Conservation (phyloP, 345 rosid species). For the Salix purpurea region DNA sequence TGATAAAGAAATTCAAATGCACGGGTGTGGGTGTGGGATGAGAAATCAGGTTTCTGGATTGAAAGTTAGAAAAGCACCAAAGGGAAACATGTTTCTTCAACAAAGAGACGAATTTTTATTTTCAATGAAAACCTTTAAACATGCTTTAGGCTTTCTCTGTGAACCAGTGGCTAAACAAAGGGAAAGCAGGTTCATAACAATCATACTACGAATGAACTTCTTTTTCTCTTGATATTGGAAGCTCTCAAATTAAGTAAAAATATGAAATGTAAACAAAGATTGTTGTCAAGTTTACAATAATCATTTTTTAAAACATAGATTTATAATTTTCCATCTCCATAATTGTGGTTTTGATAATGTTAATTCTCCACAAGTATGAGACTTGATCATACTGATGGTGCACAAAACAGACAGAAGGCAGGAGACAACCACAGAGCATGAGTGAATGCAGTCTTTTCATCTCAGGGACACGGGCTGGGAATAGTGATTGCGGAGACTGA, state of each 20-base stretch:
- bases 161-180: neutral
- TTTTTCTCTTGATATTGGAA: neutral
- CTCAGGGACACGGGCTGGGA: no score
- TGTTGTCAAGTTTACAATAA: no score
- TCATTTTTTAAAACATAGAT: neutral
- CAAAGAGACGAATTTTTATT: neutral
- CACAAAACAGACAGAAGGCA: no score
- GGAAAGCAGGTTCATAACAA: neutral
- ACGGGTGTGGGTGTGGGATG: neutral
- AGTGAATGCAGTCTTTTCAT: no score
- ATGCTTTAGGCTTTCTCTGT: neutral
- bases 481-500: no score
- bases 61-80: neutral
- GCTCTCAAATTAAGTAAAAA: no score
- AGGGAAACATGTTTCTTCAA: neutral
- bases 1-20: neutral
- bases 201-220: neutral
- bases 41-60: neutral
- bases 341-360: neutral
- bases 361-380: neutral
- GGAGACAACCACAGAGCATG: no score
- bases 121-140: neutral
- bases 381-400: neutral
- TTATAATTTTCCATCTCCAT: neutral
- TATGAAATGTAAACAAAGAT: neutral